These are phyloP conservation scores for Cytospora leucostoma DNA, from an alignment of 2,329 filamentous ascomycete genomes.

Conservation along the genomic window DNA sequence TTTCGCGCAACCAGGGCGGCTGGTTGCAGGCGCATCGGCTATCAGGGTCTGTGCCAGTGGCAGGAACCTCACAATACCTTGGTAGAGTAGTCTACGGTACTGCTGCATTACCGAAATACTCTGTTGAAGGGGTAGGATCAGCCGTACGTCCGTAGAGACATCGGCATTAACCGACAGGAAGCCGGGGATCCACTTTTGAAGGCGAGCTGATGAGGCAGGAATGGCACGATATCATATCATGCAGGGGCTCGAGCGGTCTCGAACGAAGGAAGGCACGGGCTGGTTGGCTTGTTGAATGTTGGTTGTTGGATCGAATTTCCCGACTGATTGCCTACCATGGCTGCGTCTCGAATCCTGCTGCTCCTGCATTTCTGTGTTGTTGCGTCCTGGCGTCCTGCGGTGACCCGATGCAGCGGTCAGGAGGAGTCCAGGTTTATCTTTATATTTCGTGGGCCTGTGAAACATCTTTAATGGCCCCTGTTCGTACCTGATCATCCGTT, in stretches of 20 bases:
- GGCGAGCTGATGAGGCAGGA: neutral
- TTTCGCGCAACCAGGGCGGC: too few relatives aligned
- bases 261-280: neutral
- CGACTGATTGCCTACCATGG: neutral
- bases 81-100: too few relatives aligned
- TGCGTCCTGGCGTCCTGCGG: neutral
- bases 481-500: neutral
- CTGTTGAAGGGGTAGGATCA: neutral
- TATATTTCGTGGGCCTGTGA: neutral
- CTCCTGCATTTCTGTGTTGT: too few relatives aligned
- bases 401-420: neutral
- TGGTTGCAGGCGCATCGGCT: too few relatives aligned
- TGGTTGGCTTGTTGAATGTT: neutral
- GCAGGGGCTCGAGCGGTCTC: neutral
- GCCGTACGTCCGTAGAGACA: neutral
- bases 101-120: neutral
- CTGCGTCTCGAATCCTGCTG: too few relatives aligned
- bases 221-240: neutral
- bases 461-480: neutral
- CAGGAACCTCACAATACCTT: too few relatives aligned
- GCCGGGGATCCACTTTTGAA: neutral
- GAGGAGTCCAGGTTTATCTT: neutral
- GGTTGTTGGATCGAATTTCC: neutral
- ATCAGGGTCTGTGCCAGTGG: too few relatives aligned
- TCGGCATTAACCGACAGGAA: conserved; percentile 1